A percentile compares a stretch with the other conserved stretches of the same genome.
Evolutionary conservation across 352 stramenopile species (phyloP).

Genomic region (Globisporangium carolinianum): DNA sequence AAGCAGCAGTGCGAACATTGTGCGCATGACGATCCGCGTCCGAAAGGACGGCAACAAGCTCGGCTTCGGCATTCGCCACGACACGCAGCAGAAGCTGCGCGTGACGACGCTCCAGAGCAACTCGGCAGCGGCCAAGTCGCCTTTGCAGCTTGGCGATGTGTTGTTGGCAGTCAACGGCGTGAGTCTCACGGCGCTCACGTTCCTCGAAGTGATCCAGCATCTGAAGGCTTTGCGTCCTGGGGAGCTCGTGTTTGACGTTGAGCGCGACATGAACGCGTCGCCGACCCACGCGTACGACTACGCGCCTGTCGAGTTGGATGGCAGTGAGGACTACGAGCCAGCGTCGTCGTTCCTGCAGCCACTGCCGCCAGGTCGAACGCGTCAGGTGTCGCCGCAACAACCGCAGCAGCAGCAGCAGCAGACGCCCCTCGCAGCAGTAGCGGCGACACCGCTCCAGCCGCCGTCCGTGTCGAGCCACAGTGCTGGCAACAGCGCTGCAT

Average conservation of each 20-base stretch:
- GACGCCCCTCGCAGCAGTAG: background rate
- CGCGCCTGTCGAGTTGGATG: constrained; percentile 1
- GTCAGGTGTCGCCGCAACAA: background rate
- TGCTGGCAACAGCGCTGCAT: too few species aligned
- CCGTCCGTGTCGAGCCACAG: too few species aligned
- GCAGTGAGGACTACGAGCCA: constrained; percentile 6
- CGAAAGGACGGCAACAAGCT: constrained; percentile 47
- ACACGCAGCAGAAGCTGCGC: constrained; percentile 38
- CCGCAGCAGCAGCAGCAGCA: background rate
- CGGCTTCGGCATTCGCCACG: constrained; percentile 65
- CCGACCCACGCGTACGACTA: constrained; percentile 9
- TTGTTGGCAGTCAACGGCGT: constrained; percentile 63
- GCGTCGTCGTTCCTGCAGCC: background rate
- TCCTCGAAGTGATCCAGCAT: constrained; percentile 45
- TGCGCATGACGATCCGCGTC: constrained; percentile 33
- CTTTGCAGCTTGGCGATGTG: constrained; percentile 50
- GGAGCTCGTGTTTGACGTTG: constrained; percentile 52
- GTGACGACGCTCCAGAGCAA: constrained; percentile 53
- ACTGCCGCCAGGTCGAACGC: too few species aligned
- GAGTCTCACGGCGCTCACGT: constrained; percentile 39
- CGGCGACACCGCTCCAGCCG: too few species aligned
- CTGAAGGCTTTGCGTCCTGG: constrained; percentile 47
- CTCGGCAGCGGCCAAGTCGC: constrained; percentile 27
- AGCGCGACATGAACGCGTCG: constrained; percentile 16
- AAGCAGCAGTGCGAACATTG: constrained; percentile 1